phyloP scores from a whole-genome alignment of 1,284 basidiomycete species.

The Mycosarcoma mackinlayi region DNA sequence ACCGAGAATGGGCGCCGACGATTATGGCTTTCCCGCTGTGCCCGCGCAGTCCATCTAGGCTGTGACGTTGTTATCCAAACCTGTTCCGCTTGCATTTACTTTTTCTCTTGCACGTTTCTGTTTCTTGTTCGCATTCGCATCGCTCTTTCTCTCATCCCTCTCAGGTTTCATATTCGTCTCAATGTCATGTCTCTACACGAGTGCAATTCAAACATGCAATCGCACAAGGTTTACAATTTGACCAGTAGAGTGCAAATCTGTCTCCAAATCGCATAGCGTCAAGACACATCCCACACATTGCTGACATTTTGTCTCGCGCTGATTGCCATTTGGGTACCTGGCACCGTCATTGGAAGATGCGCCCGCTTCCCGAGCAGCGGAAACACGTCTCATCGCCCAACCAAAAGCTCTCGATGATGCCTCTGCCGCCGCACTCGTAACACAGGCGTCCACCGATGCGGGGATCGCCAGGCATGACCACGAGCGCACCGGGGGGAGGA shows the following conservation, averaged over 20 bases:
- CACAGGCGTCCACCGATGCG: conserved; percentile 47
- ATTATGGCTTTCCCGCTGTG: conserved; percentile 38
- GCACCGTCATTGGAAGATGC: conserved; percentile 33
- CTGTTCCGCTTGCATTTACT: neutral
- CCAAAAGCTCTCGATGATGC: conserved; percentile 49
- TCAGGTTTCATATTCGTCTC: no score
- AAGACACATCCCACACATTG: no score
- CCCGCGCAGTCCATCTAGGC: no score
- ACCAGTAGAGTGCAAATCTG: no score
- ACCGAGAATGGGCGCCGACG: neutral
- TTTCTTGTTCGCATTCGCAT: conserved; percentile 18
- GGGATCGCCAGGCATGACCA: conserved; percentile 48
- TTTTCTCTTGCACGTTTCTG: neutral
- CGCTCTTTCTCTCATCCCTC: no score
- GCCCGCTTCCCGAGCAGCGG: conserved; percentile 29
- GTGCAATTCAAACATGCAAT: no score
- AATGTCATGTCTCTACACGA: neutral
- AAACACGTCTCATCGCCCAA: conserved; percentile 49
- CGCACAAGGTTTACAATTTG: no score
- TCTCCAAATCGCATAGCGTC: neutral
- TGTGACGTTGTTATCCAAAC: no score
- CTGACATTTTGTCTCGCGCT: neutral
- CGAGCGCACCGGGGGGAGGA: conserved; percentile 33
- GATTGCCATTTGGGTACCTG: no score
- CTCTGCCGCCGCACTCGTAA: conserved; percentile 38